Evolutionary conservation across 2,329 filamentous ascomycete genomes (phyloP).

Genomic region (Fusarium austroafricanum): DNA sequence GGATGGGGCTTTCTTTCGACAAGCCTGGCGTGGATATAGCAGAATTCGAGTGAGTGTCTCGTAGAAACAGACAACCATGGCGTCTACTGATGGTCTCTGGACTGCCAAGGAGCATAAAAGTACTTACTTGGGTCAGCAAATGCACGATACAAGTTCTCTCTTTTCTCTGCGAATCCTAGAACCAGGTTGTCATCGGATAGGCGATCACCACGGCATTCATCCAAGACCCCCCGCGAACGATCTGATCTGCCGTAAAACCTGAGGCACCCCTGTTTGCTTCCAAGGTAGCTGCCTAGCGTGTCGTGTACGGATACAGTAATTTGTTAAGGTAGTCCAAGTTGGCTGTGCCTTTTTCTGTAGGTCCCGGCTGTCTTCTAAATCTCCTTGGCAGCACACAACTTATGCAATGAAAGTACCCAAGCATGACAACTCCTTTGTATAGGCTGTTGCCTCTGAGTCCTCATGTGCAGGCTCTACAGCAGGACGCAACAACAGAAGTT

Average conservation of each 20-base stretch:
- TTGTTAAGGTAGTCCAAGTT: conserved; percentile 10
- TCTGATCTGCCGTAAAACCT: conserved; percentile 44
- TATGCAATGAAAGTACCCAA: conserved; percentile 32
- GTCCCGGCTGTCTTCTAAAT: conserved; percentile 17
- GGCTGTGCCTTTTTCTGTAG: conserved; percentile 15
- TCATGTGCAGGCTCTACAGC: conserved; percentile 40
- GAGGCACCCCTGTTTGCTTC: conserved; percentile 35
- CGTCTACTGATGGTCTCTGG: background rate
- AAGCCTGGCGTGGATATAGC: conserved; percentile 25
- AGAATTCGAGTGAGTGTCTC: conserved; percentile 18
- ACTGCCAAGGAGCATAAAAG: conserved; percentile 32
- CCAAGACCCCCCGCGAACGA: conserved; percentile 27
- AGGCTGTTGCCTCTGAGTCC: conserved; percentile 42
- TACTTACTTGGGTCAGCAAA: conserved; percentile 15
- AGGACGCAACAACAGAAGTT: conserved; percentile 44
- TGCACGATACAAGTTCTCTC: conserved; percentile 29
- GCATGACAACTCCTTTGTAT: conserved; percentile 43
- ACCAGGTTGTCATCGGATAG: conserved; percentile 28
- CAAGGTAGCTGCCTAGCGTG: conserved; percentile 28
- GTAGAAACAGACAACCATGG: background rate
- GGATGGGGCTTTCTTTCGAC: conserved; percentile 1
- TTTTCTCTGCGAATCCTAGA: conserved; percentile 22
- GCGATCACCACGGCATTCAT: conserved; percentile 38
- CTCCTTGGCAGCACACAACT: conserved; percentile 33
- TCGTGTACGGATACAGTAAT: background rate